Evolutionary conservation across 345 rosid species (phyloP).

Genomic region (Camelina laxa): DNA sequence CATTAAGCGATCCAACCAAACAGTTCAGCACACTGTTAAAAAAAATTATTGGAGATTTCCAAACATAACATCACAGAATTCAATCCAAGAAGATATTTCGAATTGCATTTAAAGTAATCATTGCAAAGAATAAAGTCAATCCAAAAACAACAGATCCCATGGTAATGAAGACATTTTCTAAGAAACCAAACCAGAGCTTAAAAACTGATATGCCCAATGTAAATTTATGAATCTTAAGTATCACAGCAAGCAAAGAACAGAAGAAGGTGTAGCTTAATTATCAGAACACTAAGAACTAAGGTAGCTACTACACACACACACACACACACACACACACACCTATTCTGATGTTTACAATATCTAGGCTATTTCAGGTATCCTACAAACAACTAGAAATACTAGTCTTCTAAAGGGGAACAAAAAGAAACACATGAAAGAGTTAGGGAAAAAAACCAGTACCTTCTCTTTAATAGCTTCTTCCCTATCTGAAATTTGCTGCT

Average conservation of each 20-base stretch:
- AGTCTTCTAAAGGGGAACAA: background rate
- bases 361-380: too few species aligned
- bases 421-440: background rate
- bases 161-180: background rate
- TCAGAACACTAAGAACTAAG: background rate
- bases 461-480: slow-evolving; percentile 87
- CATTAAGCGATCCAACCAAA: background rate
- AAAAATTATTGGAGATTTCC: background rate
- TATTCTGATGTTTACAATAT: too few species aligned
- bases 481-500: slow-evolving; percentile 54
- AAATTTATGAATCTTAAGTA: background rate
- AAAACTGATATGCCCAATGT: background rate
- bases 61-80: background rate
- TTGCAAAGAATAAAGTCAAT: background rate
- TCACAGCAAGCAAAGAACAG: background rate
- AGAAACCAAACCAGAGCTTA: background rate
- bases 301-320: background rate
- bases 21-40: background rate
- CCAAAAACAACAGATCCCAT: background rate
- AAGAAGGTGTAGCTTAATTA: background rate
- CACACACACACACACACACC: too few species aligned
- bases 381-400: background rate
- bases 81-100: slow-evolving; percentile 1
- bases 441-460: slow-evolving; percentile 48
- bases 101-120: background rate